phyloP scores from a whole-genome alignment of 2,329 filamentous ascomycete species.

The Xylariaceae sp. region DNA sequence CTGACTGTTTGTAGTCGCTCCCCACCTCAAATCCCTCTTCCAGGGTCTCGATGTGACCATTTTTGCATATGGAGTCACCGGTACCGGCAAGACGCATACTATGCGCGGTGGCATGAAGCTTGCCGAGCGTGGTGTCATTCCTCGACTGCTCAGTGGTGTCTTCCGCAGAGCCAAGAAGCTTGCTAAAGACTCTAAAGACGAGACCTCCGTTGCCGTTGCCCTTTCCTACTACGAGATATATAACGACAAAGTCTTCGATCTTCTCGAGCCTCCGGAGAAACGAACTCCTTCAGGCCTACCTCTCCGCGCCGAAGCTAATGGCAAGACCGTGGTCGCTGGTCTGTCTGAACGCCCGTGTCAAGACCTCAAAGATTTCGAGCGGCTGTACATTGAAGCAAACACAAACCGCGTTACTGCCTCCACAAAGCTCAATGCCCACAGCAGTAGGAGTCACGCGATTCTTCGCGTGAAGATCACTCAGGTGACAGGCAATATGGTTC shows the following conservation, averaged over 20 bases:
- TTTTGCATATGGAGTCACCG: constrained; percentile 90
- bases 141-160: constrained; percentile 76
- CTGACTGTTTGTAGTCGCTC: constrained; percentile 59
- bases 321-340: constrained; percentile 82
- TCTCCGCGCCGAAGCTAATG: constrained; percentile 78
- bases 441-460: constrained; percentile 84
- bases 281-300: constrained; percentile 76
- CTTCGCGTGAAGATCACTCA: constrained; percentile 86
- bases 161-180: constrained; percentile 84
- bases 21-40: constrained; percentile 88
- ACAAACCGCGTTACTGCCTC: constrained; percentile 83
- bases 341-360: constrained; percentile 78
- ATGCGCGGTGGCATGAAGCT: constrained; percentile 89
- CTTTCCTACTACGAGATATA: constrained; percentile 97
- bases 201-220: constrained; percentile 67
- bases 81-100: constrained; percentile 92
- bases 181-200: constrained; percentile 68
- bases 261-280: constrained; percentile 85
- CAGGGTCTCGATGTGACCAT: constrained; percentile 83
- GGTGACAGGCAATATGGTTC: constrained; percentile 61
- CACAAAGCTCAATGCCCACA: constrained; percentile 90
- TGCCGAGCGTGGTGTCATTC: constrained; percentile 83
- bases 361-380: constrained; percentile 85
- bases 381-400: constrained; percentile 86
- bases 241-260: constrained; percentile 90